Evolutionary conservation across 2,329 filamentous ascomycete genomes (phyloP).

Genomic region (Trichophyton mentagrophytes): DNA sequence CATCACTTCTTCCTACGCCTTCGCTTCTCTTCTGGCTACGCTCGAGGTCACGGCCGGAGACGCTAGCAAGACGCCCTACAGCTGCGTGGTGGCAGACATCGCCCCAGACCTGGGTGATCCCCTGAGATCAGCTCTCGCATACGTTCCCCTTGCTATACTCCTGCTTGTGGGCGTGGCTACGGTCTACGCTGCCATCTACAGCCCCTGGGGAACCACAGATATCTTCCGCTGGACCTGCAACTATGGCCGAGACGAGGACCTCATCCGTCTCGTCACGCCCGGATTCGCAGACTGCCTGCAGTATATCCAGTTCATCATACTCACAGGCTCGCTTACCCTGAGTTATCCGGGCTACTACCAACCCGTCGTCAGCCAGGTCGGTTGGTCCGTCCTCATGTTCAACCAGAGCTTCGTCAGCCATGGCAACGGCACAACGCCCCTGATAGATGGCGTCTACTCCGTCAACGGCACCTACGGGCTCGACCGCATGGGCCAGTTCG

Average conservation of each 20-base stretch:
- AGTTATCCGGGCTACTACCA: slow-evolving; percentile 92
- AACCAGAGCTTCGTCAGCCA: slow-evolving; percentile 75
- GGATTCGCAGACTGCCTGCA: slow-evolving; percentile 94
- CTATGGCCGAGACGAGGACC: slow-evolving; percentile 84
- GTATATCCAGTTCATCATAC: slow-evolving; percentile 83
- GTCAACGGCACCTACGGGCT: slow-evolving; percentile 68
- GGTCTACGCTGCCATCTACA: slow-evolving; percentile 70
- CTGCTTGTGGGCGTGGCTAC: slow-evolving; percentile 72
- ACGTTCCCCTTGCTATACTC: slow-evolving; percentile 65
- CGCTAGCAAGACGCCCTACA: slow-evolving; percentile 47
- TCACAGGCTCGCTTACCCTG: slow-evolving; percentile 77
- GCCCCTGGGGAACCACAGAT: slow-evolving; percentile 85
- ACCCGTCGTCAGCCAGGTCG: slow-evolving; percentile 71
- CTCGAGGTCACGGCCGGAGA: slow-evolving; percentile 68
- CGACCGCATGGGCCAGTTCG: slow-evolving; percentile 62
- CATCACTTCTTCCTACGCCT: slow-evolving; percentile 71
- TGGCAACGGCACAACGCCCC: slow-evolving; percentile 49
- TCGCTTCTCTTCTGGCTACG: slow-evolving; percentile 65
- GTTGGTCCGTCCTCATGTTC: slow-evolving; percentile 87
- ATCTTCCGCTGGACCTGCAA: slow-evolving; percentile 96
- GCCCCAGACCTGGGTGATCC: slow-evolving; percentile 65
- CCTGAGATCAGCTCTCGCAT: slow-evolving; percentile 58
- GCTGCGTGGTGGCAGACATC: slow-evolving; percentile 68
- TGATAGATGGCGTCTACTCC: slow-evolving; percentile 77
- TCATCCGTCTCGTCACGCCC: slow-evolving; percentile 82